Evolutionary conservation across 352 stramenopile species (phyloP).

Genomic region (Phytopythium kandeliae): DNA sequence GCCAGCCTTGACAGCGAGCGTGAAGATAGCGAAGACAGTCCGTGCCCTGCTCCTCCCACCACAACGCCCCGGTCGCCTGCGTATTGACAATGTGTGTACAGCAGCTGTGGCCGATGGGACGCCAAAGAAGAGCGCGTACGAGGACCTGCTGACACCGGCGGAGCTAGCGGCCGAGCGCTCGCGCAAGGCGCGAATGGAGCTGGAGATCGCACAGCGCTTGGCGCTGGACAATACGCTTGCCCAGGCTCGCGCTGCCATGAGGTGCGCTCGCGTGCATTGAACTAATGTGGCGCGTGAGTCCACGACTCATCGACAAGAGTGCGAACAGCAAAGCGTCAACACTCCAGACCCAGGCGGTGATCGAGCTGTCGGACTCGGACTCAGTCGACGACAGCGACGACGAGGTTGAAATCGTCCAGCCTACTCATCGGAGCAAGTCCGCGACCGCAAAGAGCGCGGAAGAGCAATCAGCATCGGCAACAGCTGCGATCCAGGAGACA

Average conservation of each 20-base stretch:
- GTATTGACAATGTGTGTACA: neutral
- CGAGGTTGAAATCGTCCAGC: constrained; percentile 8
- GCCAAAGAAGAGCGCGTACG: constrained; percentile 9
- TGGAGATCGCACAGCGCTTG: constrained; percentile 45
- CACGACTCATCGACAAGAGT: neutral
- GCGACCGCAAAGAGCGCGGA: neutral
- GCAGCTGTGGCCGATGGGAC: neutral
- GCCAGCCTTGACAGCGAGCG: no score
- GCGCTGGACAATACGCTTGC: constrained; percentile 51
- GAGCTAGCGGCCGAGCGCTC: constrained; percentile 31
- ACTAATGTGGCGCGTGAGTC: neutral
- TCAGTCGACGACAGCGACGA: constrained; percentile 43
- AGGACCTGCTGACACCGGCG: constrained; percentile 30
- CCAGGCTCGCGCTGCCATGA: constrained; percentile 58
- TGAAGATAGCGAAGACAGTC: no score
- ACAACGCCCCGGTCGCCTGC: neutral
- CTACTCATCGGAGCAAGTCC: neutral
- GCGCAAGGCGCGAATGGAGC: constrained; percentile 36
- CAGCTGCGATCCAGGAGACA: neutral
- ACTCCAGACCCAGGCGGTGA: constrained; percentile 19
- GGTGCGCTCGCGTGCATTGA: constrained; percentile 13
- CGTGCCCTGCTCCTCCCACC: no score
- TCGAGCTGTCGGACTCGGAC: constrained; percentile 60
- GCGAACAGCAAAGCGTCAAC: constrained; percentile 19
- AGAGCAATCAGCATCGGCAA: constrained; percentile 5